These are phyloP conservation scores for Tricholoma hemisulphureum DNA, from an alignment of 768 basidiomycete species.

Conservation along the genomic window DNA sequence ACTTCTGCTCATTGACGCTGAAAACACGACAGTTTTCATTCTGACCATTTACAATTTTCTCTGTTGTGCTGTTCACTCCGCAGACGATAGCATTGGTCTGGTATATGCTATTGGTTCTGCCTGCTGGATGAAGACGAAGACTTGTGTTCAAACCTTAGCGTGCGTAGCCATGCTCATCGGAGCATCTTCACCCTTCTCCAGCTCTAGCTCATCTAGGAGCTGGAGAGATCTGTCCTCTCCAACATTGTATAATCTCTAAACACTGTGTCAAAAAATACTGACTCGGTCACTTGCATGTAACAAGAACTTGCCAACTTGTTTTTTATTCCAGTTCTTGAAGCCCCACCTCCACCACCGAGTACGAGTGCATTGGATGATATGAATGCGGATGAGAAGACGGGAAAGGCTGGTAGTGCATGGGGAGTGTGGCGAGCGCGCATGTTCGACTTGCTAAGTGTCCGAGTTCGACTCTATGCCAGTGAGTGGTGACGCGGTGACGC, in stretches of 20 bases:
- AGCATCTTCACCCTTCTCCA: conserved; percentile 83
- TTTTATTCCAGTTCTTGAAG: conserved; percentile 84
- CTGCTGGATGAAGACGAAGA: conserved; percentile 1
- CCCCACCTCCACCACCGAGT: conserved; percentile 89
- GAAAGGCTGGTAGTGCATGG: conserved; percentile 79
- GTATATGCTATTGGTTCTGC: conserved; percentile 4
- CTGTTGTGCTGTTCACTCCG: conserved; percentile 80
- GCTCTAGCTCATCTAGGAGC: conserved; percentile 65
- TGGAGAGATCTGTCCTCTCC: conserved; percentile 50
- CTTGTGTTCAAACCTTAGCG: conserved; percentile 44
- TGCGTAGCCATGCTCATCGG: conserved; percentile 93
- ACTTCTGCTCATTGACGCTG: conserved; percentile 58
- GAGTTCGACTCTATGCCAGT: too few relatives aligned
- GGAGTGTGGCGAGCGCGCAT: conserved; percentile 82
- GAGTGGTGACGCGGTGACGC: too few relatives aligned
- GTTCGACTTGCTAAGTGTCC: too few relatives aligned
- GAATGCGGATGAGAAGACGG: conserved; percentile 87
- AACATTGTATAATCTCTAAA: conserved; percentile 69
- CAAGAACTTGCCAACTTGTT: conserved; percentile 77
- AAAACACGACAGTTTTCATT: conserved; percentile 89
- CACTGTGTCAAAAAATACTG: conserved; percentile 5
- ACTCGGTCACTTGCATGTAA: background rate
- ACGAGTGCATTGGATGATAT: conserved; percentile 67
- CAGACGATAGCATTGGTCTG: conserved; percentile 64
- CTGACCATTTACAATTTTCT: conserved; percentile 57